Evolutionary conservation across 257 asterid species (phyloP).

Genomic region (Solanum clarkiae): DNA sequence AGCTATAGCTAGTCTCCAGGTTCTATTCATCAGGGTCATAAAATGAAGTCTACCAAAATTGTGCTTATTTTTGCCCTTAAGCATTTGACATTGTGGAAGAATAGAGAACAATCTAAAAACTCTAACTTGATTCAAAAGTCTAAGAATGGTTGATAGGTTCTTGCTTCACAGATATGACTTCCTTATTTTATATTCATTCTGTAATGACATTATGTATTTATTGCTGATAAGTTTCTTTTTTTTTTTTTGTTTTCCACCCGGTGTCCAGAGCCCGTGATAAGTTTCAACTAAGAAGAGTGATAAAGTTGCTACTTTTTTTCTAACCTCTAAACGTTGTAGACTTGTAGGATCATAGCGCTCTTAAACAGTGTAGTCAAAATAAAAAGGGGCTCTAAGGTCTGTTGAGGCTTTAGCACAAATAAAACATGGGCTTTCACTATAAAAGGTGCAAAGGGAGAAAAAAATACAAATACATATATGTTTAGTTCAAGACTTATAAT

Average conservation of each 20-base stretch:
- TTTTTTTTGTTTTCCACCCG: no score
- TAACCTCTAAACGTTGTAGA: background rate
- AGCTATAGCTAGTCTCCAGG: no score
- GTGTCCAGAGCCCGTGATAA: no score
- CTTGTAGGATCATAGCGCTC: background rate
- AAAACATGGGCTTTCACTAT: no score
- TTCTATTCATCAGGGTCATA: no score
- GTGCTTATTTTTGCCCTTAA: slow-evolving; percentile 60
- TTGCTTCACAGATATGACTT: background rate
- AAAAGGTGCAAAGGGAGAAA: no score
- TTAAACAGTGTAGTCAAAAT: no score
- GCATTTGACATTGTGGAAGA: slow-evolving; percentile 86
- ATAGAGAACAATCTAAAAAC: slow-evolving; percentile 56
- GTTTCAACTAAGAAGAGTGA: background rate
- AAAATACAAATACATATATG: no score
- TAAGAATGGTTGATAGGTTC: slow-evolving; percentile 71
- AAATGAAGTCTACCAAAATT: slow-evolving; percentile 44
- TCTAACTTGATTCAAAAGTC: slow-evolving; percentile 59
- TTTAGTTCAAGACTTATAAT: no score
- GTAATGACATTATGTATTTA: background rate
- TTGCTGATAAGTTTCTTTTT: background rate
- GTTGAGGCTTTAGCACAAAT: no score
- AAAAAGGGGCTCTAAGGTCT: no score
- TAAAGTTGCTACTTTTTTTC: background rate
- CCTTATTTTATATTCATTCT: no score